Evolutionary conservation across 345 rosid species (phyloP), one percentile per base, ranked within the genome.

Genomic region (Citrus reticulata): DNA sequence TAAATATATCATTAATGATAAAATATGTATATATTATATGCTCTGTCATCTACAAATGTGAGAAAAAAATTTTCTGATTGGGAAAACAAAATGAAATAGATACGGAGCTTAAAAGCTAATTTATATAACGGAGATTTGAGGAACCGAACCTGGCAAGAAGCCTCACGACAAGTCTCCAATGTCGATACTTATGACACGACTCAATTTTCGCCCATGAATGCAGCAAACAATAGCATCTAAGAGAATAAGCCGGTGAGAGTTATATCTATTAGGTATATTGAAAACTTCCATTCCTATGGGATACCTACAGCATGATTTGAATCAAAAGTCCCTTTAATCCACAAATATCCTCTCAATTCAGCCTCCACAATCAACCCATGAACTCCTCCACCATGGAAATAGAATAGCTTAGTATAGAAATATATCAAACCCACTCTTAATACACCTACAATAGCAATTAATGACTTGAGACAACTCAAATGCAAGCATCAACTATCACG

Each of bases 91-190:
- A 73, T 30, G 51, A 73, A 35, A 61, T 16, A n/a, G 76, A 39
- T 6, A 60, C 4, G 27, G 24, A 17, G 16, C 29, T 5, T 19
- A 73, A 22, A 72, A 72, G 24, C 58, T 25, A 42, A 7, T 10
- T 24, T 25, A 30, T 19, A 30, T 19, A 30, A 55, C 20, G 29
- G n/a, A 58, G 66, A 73, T 59, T 57, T 17, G 16, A 73, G 39
- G 55, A 60, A 60, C 37, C 17, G 37, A 37, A 73, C 77, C 77
- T 73, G 68, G 37, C 77, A 30, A 73, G 54, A 40, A 25, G 59
- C 60, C 35, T 60, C 16, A 24, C 25, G 9, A 39, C 68, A 39
- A 14, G 35, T 25, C 58, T 57, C 49, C 22, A 34, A n/a, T 2
- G 29, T 34, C 5, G 35, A 59, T 35, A 9, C 35, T 67, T 35